These are phyloP conservation scores for Lecanoromycetidae sp. DNA, from an alignment of 2,329 filamentous ascomycete species.

Conservation along the genomic window DNA sequence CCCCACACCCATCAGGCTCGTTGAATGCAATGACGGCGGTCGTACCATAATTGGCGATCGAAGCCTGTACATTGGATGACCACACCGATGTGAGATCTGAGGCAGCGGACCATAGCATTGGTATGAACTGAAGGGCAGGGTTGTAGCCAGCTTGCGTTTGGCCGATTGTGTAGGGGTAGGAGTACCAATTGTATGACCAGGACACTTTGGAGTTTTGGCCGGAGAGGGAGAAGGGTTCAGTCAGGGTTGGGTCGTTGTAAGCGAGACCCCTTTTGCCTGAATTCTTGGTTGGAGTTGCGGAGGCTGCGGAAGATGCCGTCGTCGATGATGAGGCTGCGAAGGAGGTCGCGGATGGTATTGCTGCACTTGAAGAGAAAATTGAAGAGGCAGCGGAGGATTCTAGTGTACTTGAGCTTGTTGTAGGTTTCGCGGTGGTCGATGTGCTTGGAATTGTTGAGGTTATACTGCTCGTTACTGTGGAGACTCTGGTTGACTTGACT, in stretches of 20 bases:
- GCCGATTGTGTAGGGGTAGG: slow-evolving; percentile 11
- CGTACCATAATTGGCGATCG: slow-evolving; percentile 26
- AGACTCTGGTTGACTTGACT: not conserved
- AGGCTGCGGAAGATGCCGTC: not conserved
- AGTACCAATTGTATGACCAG: slow-evolving; percentile 38
- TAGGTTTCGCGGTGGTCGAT: not conserved
- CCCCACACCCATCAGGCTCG: slow-evolving; percentile 26
- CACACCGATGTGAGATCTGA: slow-evolving; percentile 27
- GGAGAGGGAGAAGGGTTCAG: slow-evolving; percentile 23
- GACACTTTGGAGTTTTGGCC: slow-evolving; percentile 22
- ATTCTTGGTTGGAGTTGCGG: not conserved
- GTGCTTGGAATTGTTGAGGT: not conserved
- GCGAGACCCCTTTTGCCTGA: slow-evolving; percentile 26
- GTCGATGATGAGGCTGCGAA: not conserved
- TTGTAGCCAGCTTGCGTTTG: slow-evolving; percentile 18
- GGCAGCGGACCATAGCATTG: slow-evolving; percentile 34
- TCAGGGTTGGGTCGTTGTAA: slow-evolving; percentile 30
- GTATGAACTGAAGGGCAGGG: slow-evolving; percentile 30
- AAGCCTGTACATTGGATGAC: slow-evolving; percentile 25
- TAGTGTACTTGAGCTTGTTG: not conserved
- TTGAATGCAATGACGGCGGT: slow-evolving; percentile 34
- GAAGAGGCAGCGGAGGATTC: not conserved
- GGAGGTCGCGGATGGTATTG: not conserved
- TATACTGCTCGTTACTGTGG: not conserved
- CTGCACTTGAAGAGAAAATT: not conserved